These are phyloP conservation scores for Comarum palustre DNA, from an alignment of 306 rosid genomes.

Conservation along the genomic window DNA sequence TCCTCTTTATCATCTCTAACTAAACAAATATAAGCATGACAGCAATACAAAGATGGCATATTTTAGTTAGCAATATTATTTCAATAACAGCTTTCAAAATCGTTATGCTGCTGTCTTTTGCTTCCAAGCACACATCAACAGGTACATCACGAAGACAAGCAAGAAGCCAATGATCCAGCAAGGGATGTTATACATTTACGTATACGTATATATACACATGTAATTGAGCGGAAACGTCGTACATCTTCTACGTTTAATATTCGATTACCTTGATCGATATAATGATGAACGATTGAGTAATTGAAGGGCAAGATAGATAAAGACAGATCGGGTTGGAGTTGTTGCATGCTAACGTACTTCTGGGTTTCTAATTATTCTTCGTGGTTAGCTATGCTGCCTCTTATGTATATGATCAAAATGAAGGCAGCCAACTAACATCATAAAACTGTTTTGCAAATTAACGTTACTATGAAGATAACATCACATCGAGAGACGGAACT, in stretches of 20 bases:
- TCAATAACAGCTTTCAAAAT: constrained; percentile 4
- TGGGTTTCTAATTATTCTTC: too few relatives aligned
- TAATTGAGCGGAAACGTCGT: background rate
- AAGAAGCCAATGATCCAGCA: background rate
- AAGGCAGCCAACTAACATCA: background rate
- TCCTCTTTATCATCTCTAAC: background rate
- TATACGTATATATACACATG: background rate
- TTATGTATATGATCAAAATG: background rate
- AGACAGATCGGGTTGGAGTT: constrained; percentile 1
- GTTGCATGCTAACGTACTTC: too few relatives aligned
- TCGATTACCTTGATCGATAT: background rate
- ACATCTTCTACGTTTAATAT: background rate
- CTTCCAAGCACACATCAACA: constrained; percentile 28
- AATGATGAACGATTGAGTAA: background rate
- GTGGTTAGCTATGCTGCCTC: too few relatives aligned
- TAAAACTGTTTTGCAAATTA: background rate
- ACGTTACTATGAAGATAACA: background rate
- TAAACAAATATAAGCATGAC: background rate
- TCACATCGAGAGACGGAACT: background rate
- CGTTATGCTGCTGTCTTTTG: constrained; percentile 17
- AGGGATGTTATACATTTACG: background rate
- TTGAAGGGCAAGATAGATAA: background rate
- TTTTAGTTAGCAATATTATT: background rate
- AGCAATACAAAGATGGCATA: background rate
- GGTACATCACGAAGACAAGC: background rate